phyloP scores from a whole-genome alignment of 2,329 filamentous ascomycete species.

The Fusarium papillatum region DNA sequence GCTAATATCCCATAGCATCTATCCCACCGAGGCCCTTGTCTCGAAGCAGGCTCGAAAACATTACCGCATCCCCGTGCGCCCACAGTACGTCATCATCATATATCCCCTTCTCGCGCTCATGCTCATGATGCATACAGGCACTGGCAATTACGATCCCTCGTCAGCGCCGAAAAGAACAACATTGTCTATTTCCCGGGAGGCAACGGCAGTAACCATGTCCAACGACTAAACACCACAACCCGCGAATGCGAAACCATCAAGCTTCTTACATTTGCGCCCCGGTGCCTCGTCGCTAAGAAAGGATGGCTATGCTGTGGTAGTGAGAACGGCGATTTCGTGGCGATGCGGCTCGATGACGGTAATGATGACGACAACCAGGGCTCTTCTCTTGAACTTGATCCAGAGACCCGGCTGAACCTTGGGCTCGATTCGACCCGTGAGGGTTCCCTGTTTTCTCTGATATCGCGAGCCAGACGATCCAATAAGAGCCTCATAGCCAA shows the following conservation, averaged over 20 bases:
- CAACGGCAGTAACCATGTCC: slow-evolving; percentile 73
- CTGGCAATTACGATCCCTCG: slow-evolving; percentile 91
- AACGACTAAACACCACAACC: slow-evolving; percentile 77
- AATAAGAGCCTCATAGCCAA: slow-evolving; percentile 63
- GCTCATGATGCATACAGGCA: slow-evolving; percentile 65
- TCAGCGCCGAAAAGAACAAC: slow-evolving; percentile 83
- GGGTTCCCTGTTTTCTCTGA: slow-evolving; percentile 50
- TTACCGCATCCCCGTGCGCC: slow-evolving; percentile 76
- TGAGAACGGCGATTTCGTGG: slow-evolving; percentile 88
- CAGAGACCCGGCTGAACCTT: slow-evolving; percentile 49
- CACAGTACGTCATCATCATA: slow-evolving; percentile 66
- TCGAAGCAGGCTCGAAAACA: slow-evolving; percentile 72
- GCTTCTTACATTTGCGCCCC: slow-evolving; percentile 78
- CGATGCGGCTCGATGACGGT: slow-evolving; percentile 73
- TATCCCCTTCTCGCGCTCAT: slow-evolving; percentile 13
- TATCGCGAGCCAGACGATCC: slow-evolving; percentile 54
- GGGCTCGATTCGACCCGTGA: slow-evolving; percentile 50
- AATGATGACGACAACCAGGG: slow-evolving; percentile 45
- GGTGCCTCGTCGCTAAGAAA: slow-evolving; percentile 87
- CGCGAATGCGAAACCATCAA: slow-evolving; percentile 82
- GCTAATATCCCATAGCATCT: slow-evolving; percentile 61
- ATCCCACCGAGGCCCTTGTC: slow-evolving; percentile 76
- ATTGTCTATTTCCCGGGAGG: slow-evolving; percentile 89
- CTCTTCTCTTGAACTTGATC: slow-evolving; percentile 47
- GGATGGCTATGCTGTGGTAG: slow-evolving; percentile 95